Conservation (phyloP, 1,284 basidiomycete genomes). For the Hemileia vastatrix region DNA sequence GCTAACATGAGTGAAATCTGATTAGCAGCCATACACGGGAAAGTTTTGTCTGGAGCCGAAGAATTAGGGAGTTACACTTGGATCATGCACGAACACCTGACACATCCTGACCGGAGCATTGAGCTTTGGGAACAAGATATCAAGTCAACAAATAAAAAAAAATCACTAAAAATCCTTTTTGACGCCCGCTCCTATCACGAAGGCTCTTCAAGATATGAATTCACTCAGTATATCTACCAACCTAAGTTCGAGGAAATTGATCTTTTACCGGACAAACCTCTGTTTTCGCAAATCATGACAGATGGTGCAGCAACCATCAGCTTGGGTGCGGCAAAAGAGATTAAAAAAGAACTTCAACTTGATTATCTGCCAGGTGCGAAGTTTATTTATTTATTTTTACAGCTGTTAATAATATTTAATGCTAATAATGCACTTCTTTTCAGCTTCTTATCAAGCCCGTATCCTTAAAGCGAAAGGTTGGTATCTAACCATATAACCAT, state of each 20-base stretch:
- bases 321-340: slow-evolving; percentile 6
- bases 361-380: slow-evolving; percentile 5
- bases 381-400: neutral
- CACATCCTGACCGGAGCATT: neutral
- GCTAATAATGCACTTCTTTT: neutral
- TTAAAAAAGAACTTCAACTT: slow-evolving; percentile 2
- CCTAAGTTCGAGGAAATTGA: neutral
- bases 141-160: too few species aligned
- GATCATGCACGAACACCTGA: neutral
- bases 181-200: neutral
- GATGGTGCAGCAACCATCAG: slow-evolving; percentile 21
- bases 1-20: too few species aligned
- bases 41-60: too few species aligned
- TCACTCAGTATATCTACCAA: neutral
- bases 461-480: slow-evolving; percentile 19
- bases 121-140: too few species aligned
- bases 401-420: neutral
- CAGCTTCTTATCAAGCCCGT: slow-evolving; percentile 19
- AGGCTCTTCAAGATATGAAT: neutral
- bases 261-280: neutral
- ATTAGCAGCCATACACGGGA: too few species aligned
- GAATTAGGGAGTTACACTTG: too few species aligned
- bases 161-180: too few species aligned
- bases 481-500: neutral
- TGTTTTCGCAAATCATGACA: slow-evolving; percentile 11